These are phyloP conservation scores for Trypanosoma mega DNA, from an alignment of 208 protist species.

Conservation along the genomic window DNA sequence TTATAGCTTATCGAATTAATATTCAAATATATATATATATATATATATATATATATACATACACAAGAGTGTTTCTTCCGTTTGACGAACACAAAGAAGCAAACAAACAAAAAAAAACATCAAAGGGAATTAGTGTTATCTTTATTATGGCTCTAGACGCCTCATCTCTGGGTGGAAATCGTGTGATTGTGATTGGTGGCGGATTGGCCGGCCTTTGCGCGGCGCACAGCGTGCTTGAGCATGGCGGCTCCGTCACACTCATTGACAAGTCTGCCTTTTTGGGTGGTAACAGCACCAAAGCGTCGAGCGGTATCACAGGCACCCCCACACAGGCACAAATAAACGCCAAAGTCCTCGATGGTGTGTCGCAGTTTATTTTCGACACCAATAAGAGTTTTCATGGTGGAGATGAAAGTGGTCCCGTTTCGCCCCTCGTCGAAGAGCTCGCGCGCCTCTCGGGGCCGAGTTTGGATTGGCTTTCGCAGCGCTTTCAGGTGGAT, in stretches of 20 bases:
- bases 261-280: conserved; percentile 89
- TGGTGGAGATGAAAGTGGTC: conserved; percentile 33
- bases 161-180: conserved; percentile 26
- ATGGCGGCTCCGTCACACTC: conserved; percentile 66
- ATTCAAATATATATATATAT: conserved; percentile 22
- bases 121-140: not conserved
- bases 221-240: conserved; percentile 43
- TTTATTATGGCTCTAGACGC: conserved; percentile 17
- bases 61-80: not conserved
- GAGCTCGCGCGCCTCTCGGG: conserved; percentile 66
- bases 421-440: conserved; percentile 43
- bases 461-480: conserved; percentile 67
- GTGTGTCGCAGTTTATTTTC: conserved; percentile 40
- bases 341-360: conserved; percentile 54
- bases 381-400: conserved; percentile 61
- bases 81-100: not conserved
- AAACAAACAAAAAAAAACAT: not conserved
- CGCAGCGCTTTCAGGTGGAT: conserved; percentile 69
- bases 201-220: conserved; percentile 64
- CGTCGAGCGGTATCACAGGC: conserved; percentile 91
- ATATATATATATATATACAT: conserved; percentile 23
- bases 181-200: conserved; percentile 63
- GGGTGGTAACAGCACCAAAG: conserved; percentile 89
- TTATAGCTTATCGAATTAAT: conserved; percentile 15
- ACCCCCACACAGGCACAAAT: conserved; percentile 77